Evolutionary conservation across 495 filamentous ascomycete species (phyloP), one percentile per base, ranked within the genome.

Genomic region (Tuber brumale): DNA sequence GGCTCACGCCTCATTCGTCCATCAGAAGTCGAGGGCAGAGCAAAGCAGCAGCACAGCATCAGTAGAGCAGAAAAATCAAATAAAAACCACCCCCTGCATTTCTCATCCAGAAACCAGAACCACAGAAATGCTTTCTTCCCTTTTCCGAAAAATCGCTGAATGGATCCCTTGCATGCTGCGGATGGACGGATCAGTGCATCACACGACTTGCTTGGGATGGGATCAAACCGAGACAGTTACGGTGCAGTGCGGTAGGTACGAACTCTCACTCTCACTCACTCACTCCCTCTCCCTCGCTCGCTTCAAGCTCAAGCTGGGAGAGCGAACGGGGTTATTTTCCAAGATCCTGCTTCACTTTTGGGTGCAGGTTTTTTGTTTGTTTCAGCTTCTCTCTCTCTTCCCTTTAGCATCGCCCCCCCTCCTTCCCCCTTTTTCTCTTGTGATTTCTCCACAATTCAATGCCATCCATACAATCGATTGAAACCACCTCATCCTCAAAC

Each of bases 141-240:
- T 76, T 75, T 73, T 80, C 70, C 44, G 57, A 31, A 31, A 12
- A 31, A 73, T 75, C 70, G 78, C 70, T 79, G 76, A 79, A 69
- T 80, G 76, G 70, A 80, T 80, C 78, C 78, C 78, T 80, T 80
- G 78, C 78, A 80, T 80, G 74, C 78, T 80, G 78, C 77, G 77
- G 72, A 77, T 75, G 70, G 70, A 80, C 77, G 76, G 78, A 80
- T 80, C 76, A 42, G 78, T 80, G 73, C 78, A 80, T 80, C 78
- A 80, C 78, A 80, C 76, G 78, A 80, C 78, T 78, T 79, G 73
- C 78, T 73, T 80, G 72, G 57, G 57, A 70, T 80, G 78, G 76
- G 78, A 80, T 74, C 76, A 74, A 73, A 79, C 72, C 46, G 77
- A 79, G 72, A 77, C 75, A 66, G n/a, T 66, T 66, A 31, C 57